Evolutionary conservation across 257 asterid species (phyloP), one percentile per base, ranked within the genome.

Genomic region (Solanum appendiculatum): DNA sequence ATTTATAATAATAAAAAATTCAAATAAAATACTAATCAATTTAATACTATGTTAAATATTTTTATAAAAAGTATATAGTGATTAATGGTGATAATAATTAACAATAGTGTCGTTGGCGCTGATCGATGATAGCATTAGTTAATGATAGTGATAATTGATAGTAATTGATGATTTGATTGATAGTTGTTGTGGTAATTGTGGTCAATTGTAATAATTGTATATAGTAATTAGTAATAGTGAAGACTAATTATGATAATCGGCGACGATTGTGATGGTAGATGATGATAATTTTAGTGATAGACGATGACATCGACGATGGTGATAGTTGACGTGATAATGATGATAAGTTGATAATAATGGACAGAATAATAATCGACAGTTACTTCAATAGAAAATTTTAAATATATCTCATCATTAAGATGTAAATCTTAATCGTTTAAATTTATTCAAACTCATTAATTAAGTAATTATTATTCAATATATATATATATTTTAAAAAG

Each of bases 41-140:
- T 14, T 14, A 27, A 63, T n/a, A 25, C 33, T 2, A 4, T n/a
- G 11, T 63, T 23, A 12, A 23, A 63, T 63, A n/a, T 63, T 6
- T 63, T 63, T 63, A 54, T 4, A 60, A 60, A 60, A 1, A 13
- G 10, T 27, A 27, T 6, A 27, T 27, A 14, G 1, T 66, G 37
- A 2, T 68, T 68, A 9, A 34, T 15, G n/a, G n/a, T 68, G 40
- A 6, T 29, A 12, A 25, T 25, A 27, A 11, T 63, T 64, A 25
- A 64, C 6, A 1, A 15, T 64, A 64, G 9, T 5, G 13, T 16
- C 5, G 2, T 0, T 33, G 13, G 0, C 1, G 0, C 2, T 13
- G 10, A 0, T 66, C 1, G 37, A 27, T 12, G 2, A 31, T 69
- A 3, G 42, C 3, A 2, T 16, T 69, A 56, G 9, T 25, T n/a